These are phyloP conservation scores for Geopyxis carbonaria DNA, from an alignment of 495 filamentous ascomycete genomes.

Conservation along the genomic window DNA sequence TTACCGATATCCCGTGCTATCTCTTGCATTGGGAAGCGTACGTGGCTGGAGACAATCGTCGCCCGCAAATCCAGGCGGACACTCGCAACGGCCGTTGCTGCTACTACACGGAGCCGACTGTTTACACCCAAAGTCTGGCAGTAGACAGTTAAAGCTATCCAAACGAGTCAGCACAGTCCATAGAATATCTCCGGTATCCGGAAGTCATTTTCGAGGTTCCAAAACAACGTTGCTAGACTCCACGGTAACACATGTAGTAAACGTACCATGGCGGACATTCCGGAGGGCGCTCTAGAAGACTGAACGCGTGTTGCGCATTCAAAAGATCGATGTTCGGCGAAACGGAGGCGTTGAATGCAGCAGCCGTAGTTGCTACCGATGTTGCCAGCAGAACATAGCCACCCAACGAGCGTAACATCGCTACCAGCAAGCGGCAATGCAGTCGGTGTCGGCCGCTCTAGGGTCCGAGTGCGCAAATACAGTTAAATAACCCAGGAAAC, in stretches of 20 bases:
- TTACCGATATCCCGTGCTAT: neutral
- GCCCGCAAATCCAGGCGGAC: slow-evolving; percentile 80
- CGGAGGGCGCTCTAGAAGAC: slow-evolving; percentile 32
- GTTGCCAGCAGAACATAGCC: slow-evolving; percentile 12
- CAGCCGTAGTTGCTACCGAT: slow-evolving; percentile 4
- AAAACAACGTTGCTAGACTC: neutral
- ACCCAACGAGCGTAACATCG: slow-evolving; percentile 21
- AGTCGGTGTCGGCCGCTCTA: no score
- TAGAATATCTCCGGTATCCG: slow-evolving; percentile 11
- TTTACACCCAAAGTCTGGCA: slow-evolving; percentile 74
- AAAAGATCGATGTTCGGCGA: slow-evolving; percentile 13
- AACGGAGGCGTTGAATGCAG: slow-evolving; percentile 15
- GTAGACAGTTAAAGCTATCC: slow-evolving; percentile 87
- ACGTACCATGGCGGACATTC: slow-evolving; percentile 50
- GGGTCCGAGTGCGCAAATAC: no score
- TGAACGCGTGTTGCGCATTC: slow-evolving; percentile 15
- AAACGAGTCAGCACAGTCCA: slow-evolving; percentile 9
- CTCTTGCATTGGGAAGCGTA: slow-evolving; percentile 24
- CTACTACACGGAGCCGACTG: slow-evolving; percentile 76
- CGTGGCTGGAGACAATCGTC: slow-evolving; percentile 74
- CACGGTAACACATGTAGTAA: neutral
- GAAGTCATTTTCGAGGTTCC: slow-evolving; percentile 4
- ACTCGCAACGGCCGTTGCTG: slow-evolving; percentile 78
- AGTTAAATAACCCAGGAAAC: no score
- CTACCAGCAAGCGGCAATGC: slow-evolving; percentile 2